These are phyloP conservation scores for Avena sativa DNA, from an alignment of 176 grass and related monocot species.

Conservation along the genomic window DNA sequence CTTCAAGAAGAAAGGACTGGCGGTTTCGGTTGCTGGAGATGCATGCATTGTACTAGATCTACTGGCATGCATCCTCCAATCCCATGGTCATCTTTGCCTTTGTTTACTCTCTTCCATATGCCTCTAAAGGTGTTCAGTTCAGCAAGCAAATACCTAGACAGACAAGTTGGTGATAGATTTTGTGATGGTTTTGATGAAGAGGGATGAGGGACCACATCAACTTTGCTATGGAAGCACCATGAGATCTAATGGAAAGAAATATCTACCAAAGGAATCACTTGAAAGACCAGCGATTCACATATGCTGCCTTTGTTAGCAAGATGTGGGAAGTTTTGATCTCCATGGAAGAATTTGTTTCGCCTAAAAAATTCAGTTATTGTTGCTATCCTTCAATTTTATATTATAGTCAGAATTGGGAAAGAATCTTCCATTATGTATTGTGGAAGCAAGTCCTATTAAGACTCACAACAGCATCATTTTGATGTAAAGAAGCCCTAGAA, in stretches of 20 bases:
- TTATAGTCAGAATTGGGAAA: not conserved
- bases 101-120: constrained; percentile 43
- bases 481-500: not conserved
- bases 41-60: constrained; percentile 23
- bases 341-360: not conserved
- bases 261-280: not conserved
- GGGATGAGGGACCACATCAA: not conserved
- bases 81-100: constrained; percentile 21
- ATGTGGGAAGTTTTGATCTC: not conserved
- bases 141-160: constrained; percentile 19
- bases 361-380: too few species aligned
- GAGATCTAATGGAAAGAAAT: constrained; percentile 18
- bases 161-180: constrained; percentile 30
- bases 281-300: not conserved
- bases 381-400: too few species aligned
- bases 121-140: constrained; percentile 45
- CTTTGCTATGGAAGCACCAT: constrained; percentile 35
- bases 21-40: not conserved
- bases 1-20: not conserved
- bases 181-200: constrained; percentile 22
- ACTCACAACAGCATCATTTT: not conserved
- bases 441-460: not conserved
- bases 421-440: not conserved
- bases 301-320: not conserved
- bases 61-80: constrained; percentile 34